Evolutionary conservation across 1,284 basidiomycete genomes (phyloP).

Genomic region (Vanrija sp.): DNA sequence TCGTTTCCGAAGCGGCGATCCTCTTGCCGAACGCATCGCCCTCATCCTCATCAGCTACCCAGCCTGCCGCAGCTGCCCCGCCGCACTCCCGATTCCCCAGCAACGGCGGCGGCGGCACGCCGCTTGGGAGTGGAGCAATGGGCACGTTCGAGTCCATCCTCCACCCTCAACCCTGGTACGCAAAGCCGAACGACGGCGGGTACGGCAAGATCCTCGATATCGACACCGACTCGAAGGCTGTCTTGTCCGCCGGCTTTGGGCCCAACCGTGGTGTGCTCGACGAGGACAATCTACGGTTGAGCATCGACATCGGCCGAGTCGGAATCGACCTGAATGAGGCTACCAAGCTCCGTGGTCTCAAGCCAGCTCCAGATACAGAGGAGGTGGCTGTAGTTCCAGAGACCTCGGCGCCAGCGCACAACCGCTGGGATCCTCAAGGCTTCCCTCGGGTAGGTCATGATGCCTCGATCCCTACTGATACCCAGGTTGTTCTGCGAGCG

Average conservation of each 20-base stretch:
- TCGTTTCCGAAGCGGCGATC: constrained; percentile 23
- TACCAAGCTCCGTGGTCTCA: too few species aligned
- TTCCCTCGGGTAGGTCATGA: constrained; percentile 12
- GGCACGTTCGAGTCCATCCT: not conserved
- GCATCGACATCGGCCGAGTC: constrained; percentile 19
- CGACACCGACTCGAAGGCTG: constrained; percentile 18
- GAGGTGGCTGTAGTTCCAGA: not conserved
- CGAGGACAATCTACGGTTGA: constrained; percentile 33
- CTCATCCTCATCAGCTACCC: constrained; percentile 3
- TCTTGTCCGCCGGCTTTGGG: constrained; percentile 32
- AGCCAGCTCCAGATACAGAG: too few species aligned
- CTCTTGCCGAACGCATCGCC: constrained; percentile 24
- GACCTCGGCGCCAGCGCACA: not conserved
- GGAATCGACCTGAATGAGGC: not conserved
- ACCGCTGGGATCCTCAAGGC: constrained; percentile 12
- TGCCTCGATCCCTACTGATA: constrained; percentile 6
- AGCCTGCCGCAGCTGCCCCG: not conserved
- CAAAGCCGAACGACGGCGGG: constrained; percentile 3
- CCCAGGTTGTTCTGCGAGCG: constrained; percentile 34
- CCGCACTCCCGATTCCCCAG: not conserved
- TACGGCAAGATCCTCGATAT: constrained; percentile 24
- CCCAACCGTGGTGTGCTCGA: constrained; percentile 33
- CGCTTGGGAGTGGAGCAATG: not conserved
- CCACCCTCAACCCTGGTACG: not conserved
- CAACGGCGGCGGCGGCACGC: too few species aligned